Base-by-base conservation (phyloP, 495 filamentous ascomycete genomes). In the Hypomontagnella monticulosa region DNA sequence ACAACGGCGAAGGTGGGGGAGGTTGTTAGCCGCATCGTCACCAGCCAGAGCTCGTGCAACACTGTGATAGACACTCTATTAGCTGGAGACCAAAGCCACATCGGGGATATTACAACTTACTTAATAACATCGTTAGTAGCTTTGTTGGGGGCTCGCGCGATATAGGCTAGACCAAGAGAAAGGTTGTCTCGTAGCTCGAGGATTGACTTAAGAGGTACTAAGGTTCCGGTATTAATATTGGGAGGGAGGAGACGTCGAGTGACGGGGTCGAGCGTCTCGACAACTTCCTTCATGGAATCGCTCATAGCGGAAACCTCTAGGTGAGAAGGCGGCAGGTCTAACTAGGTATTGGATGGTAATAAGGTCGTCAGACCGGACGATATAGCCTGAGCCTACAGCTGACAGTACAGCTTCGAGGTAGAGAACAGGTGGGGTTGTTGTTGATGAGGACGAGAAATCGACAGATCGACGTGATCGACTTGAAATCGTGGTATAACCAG, bases 1-100 rank as follows among this genome's bases (percentile, higher is more conserved):
- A 58, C 95, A 91, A 49, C 93, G 87, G 42, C 92, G 88, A 15
- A 98, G 84, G 74, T 99, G 95, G 70, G 85, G 83, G 32, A 93
- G 79, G 61, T 88, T 84, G 52, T 84, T 81, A 67, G 81, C 79
- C n/a, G 59, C 48, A 61, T 73, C 69, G 41, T 69, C 61, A 66
- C 66, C 57, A n/a, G 53, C 47, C 19, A 73, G 52, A 33, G 58
- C 41, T 48, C 61, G 51, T 15, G 63, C 68, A 43, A 72, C 46
- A 27, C 71, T 73, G 52, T 54, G 34, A 14, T 34, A 11, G 41
- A 2, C 4, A 41, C 16, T 9, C 49, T 27, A 27, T 71, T 58
- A 73, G 71, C 51, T 37, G 10, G 18, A 34, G 9, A 16, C 23
- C 32, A 10, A 16, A 10, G 30, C 23, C 4, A 5, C 7, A 5